Percentiles rank a stretch among this genome's conserved stretches.
Evolutionary conservation across 164 flowering plant genomes (phyloP).

Genomic region (Berberis thunbergii): DNA sequence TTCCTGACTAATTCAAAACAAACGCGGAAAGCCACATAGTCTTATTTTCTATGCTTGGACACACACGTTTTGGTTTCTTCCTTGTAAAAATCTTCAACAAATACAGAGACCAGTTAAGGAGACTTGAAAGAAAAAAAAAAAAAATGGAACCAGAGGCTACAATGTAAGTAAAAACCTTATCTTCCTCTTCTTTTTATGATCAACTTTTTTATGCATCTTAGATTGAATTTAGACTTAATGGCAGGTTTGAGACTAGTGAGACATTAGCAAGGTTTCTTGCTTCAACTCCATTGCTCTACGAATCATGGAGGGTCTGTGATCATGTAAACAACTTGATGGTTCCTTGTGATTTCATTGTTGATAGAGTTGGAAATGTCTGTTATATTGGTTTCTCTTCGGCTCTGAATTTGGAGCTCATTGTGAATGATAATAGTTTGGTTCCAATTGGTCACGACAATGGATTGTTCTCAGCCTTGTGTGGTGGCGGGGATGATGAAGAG

Average conservation of each 20-base stretch:
- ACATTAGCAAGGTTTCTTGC: constrained; percentile 46
- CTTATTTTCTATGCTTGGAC: too few species aligned
- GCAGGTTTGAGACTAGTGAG: constrained; percentile 72
- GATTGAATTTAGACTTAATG: neutral
- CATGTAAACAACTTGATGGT: constrained; percentile 29
- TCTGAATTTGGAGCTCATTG: constrained; percentile 14
- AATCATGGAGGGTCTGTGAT: constrained; percentile 53
- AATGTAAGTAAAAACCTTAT: neutral
- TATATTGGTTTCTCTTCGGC: constrained; percentile 54
- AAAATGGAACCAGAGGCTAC: too few species aligned
- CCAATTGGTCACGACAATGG: constrained; percentile 15
- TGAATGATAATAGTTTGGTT: constrained; percentile 17
- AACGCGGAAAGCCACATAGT: too few species aligned
- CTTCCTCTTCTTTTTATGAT: neutral
- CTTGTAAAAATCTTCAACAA: too few species aligned
- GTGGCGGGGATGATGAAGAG: constrained; percentile 17
- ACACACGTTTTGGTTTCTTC: too few species aligned
- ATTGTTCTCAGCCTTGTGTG: constrained; percentile 19
- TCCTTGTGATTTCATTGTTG: constrained; percentile 20
- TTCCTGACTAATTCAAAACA: too few species aligned
- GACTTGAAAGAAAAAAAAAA: too few species aligned
- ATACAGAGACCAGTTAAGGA: too few species aligned
- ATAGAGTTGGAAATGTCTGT: constrained; percentile 24
- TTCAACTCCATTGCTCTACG: constrained; percentile 45
- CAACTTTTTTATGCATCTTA: neutral